phyloP scores from a whole-genome alignment of 2,329 filamentous ascomycete species.

The Corinectria fuckeliana region DNA sequence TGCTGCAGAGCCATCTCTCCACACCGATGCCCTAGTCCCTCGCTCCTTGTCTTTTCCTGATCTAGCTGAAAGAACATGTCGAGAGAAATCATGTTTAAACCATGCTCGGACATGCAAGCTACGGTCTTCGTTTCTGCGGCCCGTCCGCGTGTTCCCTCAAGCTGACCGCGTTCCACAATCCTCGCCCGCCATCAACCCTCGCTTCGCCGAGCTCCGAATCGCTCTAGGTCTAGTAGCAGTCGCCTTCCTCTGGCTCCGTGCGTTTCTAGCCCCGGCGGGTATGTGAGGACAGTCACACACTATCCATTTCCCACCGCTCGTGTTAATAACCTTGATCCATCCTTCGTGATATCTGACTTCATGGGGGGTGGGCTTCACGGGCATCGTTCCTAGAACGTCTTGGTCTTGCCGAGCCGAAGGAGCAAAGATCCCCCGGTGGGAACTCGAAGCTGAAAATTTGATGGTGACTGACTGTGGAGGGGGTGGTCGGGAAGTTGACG shows the following conservation, averaged over 20 bases:
- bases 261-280: conserved; percentile 42
- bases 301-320: conserved; percentile 14
- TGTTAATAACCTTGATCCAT: conserved; percentile 9
- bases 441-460: not conserved
- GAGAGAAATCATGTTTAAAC: conserved; percentile 17
- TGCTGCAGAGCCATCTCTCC: conserved; percentile 12
- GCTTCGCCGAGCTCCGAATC: conserved; percentile 10
- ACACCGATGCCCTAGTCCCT: conserved; percentile 7
- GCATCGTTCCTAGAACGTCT: conserved; percentile 1
- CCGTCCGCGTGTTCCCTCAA: conserved; percentile 35
- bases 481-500: not conserved
- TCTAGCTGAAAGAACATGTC: not conserved
- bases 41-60: not conserved
- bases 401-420: not conserved
- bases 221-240: conserved; percentile 28
- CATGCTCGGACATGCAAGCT: conserved; percentile 23
- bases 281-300: conserved; percentile 37
- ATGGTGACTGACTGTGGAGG: conserved; percentile 2
- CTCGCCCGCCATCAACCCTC: conserved; percentile 4
- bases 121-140: conserved; percentile 34
- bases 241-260: conserved; percentile 32
- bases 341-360: conserved; percentile 6
- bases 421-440: conserved; percentile 3
- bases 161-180: conserved; percentile 6
- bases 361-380: conserved; percentile 3